phyloP scores from a whole-genome alignment of 257 asterid species.

The Solanum pinnatisectum region DNA sequence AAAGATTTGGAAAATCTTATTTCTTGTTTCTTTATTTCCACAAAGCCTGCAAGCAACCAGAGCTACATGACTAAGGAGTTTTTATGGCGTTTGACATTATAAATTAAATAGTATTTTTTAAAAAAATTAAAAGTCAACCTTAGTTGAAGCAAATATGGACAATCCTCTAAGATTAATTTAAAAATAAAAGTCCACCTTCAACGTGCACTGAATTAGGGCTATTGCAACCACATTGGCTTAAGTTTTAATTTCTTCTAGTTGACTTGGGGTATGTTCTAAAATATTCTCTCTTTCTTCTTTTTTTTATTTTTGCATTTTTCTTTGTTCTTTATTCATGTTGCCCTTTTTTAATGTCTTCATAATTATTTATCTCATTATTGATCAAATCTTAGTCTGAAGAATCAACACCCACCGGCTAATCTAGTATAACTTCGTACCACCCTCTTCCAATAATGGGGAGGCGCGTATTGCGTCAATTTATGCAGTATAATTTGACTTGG shows the following conservation, averaged over 20 bases:
- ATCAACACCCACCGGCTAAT: background rate
- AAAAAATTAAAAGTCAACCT: background rate
- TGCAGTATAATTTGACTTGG: no score
- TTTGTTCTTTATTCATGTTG: background rate
- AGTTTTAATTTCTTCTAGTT: background rate
- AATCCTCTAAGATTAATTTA: background rate
- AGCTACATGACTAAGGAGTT: background rate
- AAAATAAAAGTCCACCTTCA: slow-evolving; percentile 8
- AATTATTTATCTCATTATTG: background rate
- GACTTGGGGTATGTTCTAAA: background rate
- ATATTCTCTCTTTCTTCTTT: background rate
- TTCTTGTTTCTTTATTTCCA: background rate
- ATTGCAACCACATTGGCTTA: background rate
- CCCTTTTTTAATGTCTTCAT: background rate
- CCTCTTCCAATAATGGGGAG: background rate
- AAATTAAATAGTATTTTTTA: background rate
- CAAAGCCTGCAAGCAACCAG: background rate
- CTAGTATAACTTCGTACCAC: background rate
- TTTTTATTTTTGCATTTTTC: background rate
- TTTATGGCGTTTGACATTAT: background rate
- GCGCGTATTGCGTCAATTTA: background rate
- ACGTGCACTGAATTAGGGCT: background rate
- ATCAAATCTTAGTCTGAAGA: background rate
- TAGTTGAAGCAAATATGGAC: background rate
- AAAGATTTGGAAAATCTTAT: background rate